Conservation (phyloP, 768 basidiomycete species). For the Hygrocybe coccinea region DNA sequence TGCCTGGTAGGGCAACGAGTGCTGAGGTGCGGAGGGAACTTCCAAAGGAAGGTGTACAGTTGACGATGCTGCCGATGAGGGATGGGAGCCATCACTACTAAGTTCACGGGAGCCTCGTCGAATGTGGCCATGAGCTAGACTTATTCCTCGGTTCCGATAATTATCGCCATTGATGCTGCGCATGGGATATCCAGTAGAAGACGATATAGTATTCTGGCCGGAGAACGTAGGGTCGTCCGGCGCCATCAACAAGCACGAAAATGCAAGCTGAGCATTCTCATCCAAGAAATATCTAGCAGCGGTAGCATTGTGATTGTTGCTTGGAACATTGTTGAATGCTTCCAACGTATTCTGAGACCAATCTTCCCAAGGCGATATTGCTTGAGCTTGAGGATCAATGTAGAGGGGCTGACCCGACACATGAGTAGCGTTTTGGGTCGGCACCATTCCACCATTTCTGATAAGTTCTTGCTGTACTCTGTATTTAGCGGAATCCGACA, state of each 20-base stretch:
- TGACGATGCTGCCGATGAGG: constrained; percentile 53
- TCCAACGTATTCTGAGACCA: constrained; percentile 13
- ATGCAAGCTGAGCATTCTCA: not conserved
- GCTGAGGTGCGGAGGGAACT: constrained; percentile 14
- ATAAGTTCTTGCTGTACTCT: constrained; percentile 43
- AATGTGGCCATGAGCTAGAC: constrained; percentile 7
- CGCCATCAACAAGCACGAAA: not conserved
- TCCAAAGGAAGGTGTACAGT: constrained; percentile 45
- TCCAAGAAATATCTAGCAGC: not conserved
- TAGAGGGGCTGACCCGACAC: constrained; percentile 14
- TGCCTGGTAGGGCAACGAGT: constrained; percentile 23
- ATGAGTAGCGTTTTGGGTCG: not conserved
- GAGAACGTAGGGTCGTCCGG: not conserved
- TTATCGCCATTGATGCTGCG: not conserved
- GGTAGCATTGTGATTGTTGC: not conserved
- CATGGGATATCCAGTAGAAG: not conserved
- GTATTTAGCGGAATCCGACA: constrained; percentile 42
- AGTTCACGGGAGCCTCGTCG: constrained; percentile 34
- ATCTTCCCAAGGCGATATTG: constrained; percentile 10
- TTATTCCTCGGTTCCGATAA: not conserved
- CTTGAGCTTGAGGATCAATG: constrained; percentile 9
- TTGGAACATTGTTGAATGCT: not conserved
- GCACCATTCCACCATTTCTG: constrained; percentile 20
- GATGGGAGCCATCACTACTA: constrained; percentile 45
- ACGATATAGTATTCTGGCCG: not conserved